Evolutionary conservation across 768 basidiomycete species (phyloP).

Genomic region (Termitomyces sp.): DNA sequence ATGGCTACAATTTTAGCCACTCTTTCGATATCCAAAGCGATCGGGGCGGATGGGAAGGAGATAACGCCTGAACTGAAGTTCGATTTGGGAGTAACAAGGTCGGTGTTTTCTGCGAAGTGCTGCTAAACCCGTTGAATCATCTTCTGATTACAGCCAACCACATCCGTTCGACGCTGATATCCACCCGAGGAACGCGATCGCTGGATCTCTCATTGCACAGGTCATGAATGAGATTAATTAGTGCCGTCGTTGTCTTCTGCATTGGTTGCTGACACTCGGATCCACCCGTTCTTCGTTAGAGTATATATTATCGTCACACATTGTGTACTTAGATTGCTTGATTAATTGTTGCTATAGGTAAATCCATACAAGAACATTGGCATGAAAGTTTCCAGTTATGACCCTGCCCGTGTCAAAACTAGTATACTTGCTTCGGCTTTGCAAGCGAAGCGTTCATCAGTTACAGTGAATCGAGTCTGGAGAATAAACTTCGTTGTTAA

Average conservation of each 20-base stretch:
- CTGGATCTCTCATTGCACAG: conserved; percentile 2
- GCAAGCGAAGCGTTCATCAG: neutral
- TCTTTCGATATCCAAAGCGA: conserved; percentile 24
- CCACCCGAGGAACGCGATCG: conserved; percentile 8
- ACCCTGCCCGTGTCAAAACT: neutral
- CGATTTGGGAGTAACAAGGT: conserved; percentile 7
- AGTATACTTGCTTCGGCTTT: neutral
- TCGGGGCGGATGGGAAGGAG: conserved; percentile 26
- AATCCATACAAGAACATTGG: no score
- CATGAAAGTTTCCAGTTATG: no score
- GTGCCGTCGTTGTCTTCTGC: neutral
- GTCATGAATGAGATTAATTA: conserved; percentile 1
- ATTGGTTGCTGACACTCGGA: neutral
- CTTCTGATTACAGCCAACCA: conserved; percentile 7
- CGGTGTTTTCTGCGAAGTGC: neutral
- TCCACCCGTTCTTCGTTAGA: neutral
- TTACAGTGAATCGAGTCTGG: no score
- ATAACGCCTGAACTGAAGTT: conserved; percentile 15
- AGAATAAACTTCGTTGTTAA: no score
- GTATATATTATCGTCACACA: no score
- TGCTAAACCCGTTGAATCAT: neutral
- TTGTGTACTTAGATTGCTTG: neutral
- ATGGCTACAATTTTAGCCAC: conserved; percentile 25
- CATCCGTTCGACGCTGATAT: conserved; percentile 11
- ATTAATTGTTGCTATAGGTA: neutral